Evolutionary conservation across 78 protist genomes (phyloP).

Genomic region (Guillardia theta): DNA sequence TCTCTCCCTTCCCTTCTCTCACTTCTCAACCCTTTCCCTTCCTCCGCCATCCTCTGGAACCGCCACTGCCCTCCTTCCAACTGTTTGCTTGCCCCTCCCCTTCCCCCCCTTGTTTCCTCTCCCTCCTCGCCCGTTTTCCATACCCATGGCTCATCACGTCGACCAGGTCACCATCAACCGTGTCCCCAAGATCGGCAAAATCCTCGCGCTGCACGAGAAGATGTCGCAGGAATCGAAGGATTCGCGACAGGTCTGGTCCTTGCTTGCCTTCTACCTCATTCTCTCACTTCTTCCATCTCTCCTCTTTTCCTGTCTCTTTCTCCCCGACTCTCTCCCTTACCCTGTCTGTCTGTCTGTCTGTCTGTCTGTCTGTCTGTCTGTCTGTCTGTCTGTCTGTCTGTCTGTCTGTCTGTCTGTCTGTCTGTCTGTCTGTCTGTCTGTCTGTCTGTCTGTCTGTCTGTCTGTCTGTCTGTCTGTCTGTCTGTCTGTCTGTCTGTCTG

Average conservation of each 20-base stretch:
- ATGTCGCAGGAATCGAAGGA: background rate
- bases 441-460: background rate
- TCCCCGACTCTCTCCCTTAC: background rate
- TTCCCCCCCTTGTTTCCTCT: background rate
- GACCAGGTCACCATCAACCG: background rate
- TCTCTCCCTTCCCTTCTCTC: background rate
- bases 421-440: background rate
- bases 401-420: conserved; percentile 11
- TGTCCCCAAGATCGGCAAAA: background rate
- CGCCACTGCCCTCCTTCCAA: background rate
- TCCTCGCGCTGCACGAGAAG: background rate
- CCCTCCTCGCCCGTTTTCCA: background rate
- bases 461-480: background rate
- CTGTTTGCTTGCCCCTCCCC: background rate
- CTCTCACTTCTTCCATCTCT: background rate
- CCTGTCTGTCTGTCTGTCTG: conserved; percentile 11
- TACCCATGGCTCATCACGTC: background rate
- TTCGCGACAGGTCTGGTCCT: background rate
- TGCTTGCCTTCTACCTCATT: background rate
- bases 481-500: background rate
- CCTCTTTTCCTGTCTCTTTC: background rate
- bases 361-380: conserved; percentile 23
- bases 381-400: conserved; percentile 43
- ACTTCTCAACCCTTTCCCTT: background rate
- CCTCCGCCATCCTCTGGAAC: background rate